A percentile compares a stretch with the other conserved stretches of the same genome.
Conservation (phyloP, 139 green algal species). For the Chlamydomonas incerta region DNA sequence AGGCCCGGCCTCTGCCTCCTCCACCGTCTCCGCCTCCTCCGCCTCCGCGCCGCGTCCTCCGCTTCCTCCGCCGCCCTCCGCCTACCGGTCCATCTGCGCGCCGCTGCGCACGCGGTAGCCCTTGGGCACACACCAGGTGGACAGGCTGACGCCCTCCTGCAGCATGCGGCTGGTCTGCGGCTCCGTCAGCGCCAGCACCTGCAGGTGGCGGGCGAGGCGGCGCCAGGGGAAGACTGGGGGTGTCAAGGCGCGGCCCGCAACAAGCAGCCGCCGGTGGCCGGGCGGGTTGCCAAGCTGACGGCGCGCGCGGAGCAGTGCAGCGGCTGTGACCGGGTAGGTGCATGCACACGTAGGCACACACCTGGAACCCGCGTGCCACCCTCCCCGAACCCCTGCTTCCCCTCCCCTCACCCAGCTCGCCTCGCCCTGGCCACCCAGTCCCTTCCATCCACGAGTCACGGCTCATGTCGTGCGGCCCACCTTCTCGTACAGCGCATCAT, state of each 20-base stretch:
- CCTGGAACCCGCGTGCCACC: too few species aligned
- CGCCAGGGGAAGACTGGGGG: not conserved
- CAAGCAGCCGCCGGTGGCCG: not conserved
- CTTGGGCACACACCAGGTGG: conserved; percentile 55
- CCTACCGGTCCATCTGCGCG: conserved; percentile 22
- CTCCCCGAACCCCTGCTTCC: too few species aligned
- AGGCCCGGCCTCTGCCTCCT: too few species aligned
- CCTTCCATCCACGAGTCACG: not conserved
- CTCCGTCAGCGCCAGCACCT: conserved; percentile 57
- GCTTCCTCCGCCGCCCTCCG: not conserved
- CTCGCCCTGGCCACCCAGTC: not conserved
- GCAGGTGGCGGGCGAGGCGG: not conserved
- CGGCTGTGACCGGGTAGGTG: too few species aligned
- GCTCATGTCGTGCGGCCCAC: not conserved
- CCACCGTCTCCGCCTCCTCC: too few species aligned
- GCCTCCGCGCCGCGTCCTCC: too few species aligned
- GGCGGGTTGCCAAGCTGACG: not conserved
- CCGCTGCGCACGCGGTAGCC: conserved; percentile 48
- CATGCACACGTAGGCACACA: too few species aligned
- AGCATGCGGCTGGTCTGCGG: conserved; percentile 30
- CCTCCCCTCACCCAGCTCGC: too few species aligned
- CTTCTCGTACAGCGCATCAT: conserved; percentile 62
- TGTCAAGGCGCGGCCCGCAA: not conserved
- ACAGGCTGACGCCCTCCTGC: conserved; percentile 39
- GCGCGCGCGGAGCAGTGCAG: too few species aligned